Evolutionary conservation across 495 filamentous ascomycete genomes (phyloP).

Genomic region (Aspergillus bertholletiae): DNA sequence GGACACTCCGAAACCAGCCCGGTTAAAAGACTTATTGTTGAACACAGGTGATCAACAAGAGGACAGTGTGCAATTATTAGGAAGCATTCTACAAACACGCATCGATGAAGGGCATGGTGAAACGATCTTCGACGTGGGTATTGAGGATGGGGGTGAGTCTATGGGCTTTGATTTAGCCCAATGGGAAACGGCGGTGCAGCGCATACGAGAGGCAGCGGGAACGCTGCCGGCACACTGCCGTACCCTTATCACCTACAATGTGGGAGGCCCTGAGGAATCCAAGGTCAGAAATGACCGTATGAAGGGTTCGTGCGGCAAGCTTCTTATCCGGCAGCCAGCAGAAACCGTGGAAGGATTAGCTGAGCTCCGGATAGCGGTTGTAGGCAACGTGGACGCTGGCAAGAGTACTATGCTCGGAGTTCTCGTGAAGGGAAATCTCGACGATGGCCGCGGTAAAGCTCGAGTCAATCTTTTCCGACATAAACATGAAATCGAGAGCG

Average conservation of each 20-base stretch:
- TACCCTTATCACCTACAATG: slow-evolving; percentile 81
- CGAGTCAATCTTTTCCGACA: slow-evolving; percentile 96
- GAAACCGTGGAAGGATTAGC: slow-evolving; percentile 79
- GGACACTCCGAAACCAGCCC: slow-evolving; percentile 65
- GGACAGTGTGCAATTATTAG: slow-evolving; percentile 57
- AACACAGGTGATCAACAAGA: slow-evolving; percentile 56
- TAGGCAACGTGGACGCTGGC: slow-evolving; percentile 96
- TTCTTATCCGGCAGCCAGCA: slow-evolving; percentile 75
- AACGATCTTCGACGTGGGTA: slow-evolving; percentile 85
- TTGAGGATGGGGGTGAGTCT: slow-evolving; percentile 88
- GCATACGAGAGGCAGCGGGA: slow-evolving; percentile 63
- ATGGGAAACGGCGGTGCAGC: slow-evolving; percentile 70
- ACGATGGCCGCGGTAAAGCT: slow-evolving; percentile 91
- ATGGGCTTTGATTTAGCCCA: slow-evolving; percentile 78
- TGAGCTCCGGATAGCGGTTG: slow-evolving; percentile 95
- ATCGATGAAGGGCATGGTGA: slow-evolving; percentile 88
- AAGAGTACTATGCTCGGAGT: slow-evolving; percentile 98
- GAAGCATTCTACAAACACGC: slow-evolving; percentile 58
- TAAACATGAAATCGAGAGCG: slow-evolving; percentile 95
- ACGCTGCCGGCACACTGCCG: slow-evolving; percentile 68
- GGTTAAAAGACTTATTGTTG: slow-evolving; percentile 74
- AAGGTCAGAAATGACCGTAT: slow-evolving; percentile 58
- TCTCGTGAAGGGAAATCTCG: slow-evolving; percentile 89
- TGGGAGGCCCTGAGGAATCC: slow-evolving; percentile 74
- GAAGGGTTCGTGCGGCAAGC: slow-evolving; percentile 70